A percentile compares a stretch with the other conserved stretches of the same genome.
phyloP scores from a whole-genome alignment of 768 basidiomycete species.

The Kockovaella imperatae region DNA sequence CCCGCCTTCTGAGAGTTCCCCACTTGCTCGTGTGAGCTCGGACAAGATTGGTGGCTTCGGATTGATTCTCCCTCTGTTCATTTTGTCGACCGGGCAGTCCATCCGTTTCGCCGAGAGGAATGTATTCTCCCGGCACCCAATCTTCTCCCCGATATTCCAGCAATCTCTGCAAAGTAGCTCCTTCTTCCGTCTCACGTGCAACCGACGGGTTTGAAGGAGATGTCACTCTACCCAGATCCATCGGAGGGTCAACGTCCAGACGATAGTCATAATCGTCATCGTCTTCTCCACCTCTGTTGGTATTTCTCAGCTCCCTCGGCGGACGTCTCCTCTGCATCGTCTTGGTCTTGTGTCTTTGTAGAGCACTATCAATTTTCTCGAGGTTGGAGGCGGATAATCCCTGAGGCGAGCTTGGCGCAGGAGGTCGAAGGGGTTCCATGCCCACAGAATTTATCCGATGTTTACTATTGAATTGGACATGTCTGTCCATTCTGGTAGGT shows the following conservation, averaged over 20 bases:
- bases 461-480: too few species aligned
- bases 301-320: slow-evolving; percentile 7
- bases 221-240: neutral
- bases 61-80: slow-evolving; percentile 7
- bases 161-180: too few species aligned
- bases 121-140: slow-evolving; percentile 44
- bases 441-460: too few species aligned
- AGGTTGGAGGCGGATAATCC: slow-evolving; percentile 23
- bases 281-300: slow-evolving; percentile 14
- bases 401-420: too few species aligned
- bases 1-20: slow-evolving; percentile 36
- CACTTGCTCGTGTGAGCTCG: slow-evolving; percentile 43
- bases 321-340: slow-evolving; percentile 5
- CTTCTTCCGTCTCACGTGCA: too few species aligned
- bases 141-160: neutral
- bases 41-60: slow-evolving; percentile 38
- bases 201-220: too few species aligned
- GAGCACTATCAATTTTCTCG: slow-evolving; percentile 22
- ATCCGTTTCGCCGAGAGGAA: slow-evolving; percentile 58
- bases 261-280: slow-evolving; percentile 43
- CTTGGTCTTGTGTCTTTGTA: slow-evolving; percentile 19
- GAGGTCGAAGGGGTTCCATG: too few species aligned
- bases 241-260: slow-evolving; percentile 34
- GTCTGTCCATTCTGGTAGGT: neutral
- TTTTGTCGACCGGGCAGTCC: slow-evolving; percentile 53